Evolutionary conservation across 768 basidiomycete species (phyloP).

Genomic region (Xerocomellus amylosporus): DNA sequence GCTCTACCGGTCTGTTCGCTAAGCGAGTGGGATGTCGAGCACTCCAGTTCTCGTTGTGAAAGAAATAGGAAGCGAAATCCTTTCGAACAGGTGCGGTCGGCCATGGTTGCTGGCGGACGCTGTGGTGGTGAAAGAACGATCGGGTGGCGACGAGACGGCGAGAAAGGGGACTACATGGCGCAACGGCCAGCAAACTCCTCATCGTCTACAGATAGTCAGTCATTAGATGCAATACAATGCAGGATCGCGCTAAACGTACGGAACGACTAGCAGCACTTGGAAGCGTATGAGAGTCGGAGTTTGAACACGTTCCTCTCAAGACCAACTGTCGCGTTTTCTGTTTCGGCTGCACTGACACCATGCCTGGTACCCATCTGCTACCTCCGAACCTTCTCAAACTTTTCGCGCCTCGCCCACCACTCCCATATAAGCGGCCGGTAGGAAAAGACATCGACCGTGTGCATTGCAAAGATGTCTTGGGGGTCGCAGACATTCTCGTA

Average conservation of each 20-base stretch:
- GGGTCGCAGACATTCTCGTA: conserved; percentile 73
- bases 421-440: conserved; percentile 82
- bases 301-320: conserved; percentile 23
- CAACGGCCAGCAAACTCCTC: conserved; percentile 8
- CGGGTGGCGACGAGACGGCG: conserved; percentile 3
- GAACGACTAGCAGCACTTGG: neutral
- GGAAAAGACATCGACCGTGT: conserved; percentile 81
- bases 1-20: conserved; percentile 10
- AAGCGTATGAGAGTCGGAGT: conserved; percentile 25
- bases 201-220: conserved; percentile 14
- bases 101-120: neutral
- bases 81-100: conserved; percentile 20
- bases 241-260: conserved; percentile 1
- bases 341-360: conserved; percentile 19
- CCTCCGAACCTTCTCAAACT: conserved; percentile 96
- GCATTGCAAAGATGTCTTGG: conserved; percentile 62
- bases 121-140: conserved; percentile 7
- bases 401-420: conserved; percentile 89
- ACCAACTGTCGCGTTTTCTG: conserved; percentile 6
- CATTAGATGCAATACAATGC: neutral
- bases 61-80: conserved; percentile 56
- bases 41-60: conserved; percentile 57
- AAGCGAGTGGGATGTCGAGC: conserved; percentile 14
- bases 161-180: conserved; percentile 18
- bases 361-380: conserved; percentile 80